Conservation (phyloP, 1,284 basidiomycete genomes). For the Moniliella sp. region DNA sequence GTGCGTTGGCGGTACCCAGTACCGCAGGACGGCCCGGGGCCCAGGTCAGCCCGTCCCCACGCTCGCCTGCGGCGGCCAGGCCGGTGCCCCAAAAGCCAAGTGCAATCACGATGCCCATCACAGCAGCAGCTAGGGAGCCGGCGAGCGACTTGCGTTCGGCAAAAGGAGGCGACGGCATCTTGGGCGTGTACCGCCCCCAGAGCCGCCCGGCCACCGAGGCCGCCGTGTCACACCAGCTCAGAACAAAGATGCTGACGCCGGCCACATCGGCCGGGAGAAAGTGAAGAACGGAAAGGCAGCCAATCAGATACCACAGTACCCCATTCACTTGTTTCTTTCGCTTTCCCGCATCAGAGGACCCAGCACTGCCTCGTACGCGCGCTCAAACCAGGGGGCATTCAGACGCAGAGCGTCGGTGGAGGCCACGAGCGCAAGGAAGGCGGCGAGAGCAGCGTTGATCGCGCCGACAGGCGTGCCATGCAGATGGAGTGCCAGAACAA, state of each 20-base stretch:
- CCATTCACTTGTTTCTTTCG: constrained; percentile 52
- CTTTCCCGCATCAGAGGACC: constrained; percentile 83
- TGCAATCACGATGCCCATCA: constrained; percentile 54
- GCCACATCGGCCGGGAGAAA: constrained; percentile 36
- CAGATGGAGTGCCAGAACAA: constrained; percentile 53
- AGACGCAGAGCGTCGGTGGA: constrained; percentile 61
- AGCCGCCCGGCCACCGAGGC: constrained; percentile 78
- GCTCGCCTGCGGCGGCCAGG: constrained; percentile 14
- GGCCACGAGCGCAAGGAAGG: constrained; percentile 49
- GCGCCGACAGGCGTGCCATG: constrained; percentile 36
- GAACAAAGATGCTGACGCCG: constrained; percentile 5
- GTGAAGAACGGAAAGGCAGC: constrained; percentile 59
- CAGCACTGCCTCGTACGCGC: constrained; percentile 51
- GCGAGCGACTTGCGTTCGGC: constrained; percentile 67
- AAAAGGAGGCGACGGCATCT: constrained; percentile 53
- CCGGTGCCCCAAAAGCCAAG: constrained; percentile 50
- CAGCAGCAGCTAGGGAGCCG: constrained; percentile 62
- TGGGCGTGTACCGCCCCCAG: constrained; percentile 54
- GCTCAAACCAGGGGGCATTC: constrained; percentile 47
- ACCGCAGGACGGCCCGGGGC: constrained; percentile 3
- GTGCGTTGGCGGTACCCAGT: constrained; percentile 12
- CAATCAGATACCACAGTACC: constrained; percentile 83
- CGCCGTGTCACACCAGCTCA: constrained; percentile 57
- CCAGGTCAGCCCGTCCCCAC: constrained; percentile 21
- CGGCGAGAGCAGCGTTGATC: constrained; percentile 48